These are phyloP conservation scores for Dacryopinax primogenitus DNA, from an alignment of 768 basidiomycete species.

Conservation along the genomic window DNA sequence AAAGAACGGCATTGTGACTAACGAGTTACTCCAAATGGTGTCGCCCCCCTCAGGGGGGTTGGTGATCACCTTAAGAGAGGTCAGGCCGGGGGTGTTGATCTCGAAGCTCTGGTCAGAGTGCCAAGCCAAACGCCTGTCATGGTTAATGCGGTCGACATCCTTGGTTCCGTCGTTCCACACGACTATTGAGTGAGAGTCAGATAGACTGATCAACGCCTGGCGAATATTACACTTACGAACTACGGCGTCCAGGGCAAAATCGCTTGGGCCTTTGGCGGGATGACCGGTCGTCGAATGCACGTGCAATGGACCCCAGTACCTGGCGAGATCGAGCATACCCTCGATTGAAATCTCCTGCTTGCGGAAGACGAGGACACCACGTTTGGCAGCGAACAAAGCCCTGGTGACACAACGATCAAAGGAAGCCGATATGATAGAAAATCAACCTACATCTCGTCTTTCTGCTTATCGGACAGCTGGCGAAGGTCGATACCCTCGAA, in stretches of 20 bases:
- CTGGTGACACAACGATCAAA: neutral
- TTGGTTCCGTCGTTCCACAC: neutral
- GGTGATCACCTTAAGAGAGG: constrained; percentile 25
- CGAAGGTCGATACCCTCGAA: constrained; percentile 2
- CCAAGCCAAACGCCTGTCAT: neutral
- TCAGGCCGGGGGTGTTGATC: constrained; percentile 26
- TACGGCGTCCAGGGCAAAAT: neutral
- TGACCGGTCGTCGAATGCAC: constrained; percentile 27
- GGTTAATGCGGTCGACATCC: neutral
- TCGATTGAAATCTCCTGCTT: neutral
- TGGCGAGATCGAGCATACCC: neutral
- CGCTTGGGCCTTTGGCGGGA: constrained; percentile 16
- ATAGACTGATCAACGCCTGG: constrained; percentile 10
- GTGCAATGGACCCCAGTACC: constrained; percentile 18
- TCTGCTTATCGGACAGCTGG: constrained; percentile 2
- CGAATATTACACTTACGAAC: neutral
- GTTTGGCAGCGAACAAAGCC: neutral
- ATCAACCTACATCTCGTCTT: neutral
- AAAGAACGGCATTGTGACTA: neutral
- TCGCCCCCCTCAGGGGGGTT: constrained; percentile 28
- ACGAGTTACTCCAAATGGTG: constrained; percentile 12
- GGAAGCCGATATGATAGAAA: neutral
- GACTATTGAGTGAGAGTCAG: constrained; percentile 11
- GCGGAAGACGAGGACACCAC: constrained; percentile 6
- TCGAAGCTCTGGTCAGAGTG: constrained; percentile 27